Evolutionary conservation across 352 stramenopile species (phyloP), one percentile per base, ranked within the genome.

Genomic region (Pythium diclinum): DNA sequence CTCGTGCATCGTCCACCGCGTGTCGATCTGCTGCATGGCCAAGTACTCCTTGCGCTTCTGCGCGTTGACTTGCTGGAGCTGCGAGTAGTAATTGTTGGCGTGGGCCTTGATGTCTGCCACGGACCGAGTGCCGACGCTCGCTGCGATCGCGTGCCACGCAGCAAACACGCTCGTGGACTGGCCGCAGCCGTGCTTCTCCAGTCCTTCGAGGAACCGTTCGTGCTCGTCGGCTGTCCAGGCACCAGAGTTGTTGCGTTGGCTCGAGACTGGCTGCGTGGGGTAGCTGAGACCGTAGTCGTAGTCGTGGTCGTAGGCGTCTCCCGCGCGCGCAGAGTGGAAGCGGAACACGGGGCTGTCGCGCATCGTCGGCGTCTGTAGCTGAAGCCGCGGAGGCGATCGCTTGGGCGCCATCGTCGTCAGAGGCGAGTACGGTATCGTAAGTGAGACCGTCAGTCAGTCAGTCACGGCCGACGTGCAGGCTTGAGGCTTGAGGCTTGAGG

Each of bases 211-310:
- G 66, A 94, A 92, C 11, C 85, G 76, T 32, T 78, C 59, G 65
- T 94, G 85, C 60, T 94, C 85, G 23, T 89, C 75, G 7, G 58
- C 52, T 8, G 76, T 71, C 85, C 85, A 94, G 1, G 68, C 54
- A 23, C 40, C 51, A 8, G 23, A 32, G 16, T 49, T 51, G 46
- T 21, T 38, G 23, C 32, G 30, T 28, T 42, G 30, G 32, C n/a
- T 38, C 16, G 21, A 21, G 53, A 16, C n/a, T n/a, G 23, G 30
- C 34, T 62, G 56, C 9, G 28, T 21, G 19, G 44, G 44, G n/a
- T 51, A 48, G 46, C 7, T 49, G 58, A 19, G 19, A 21, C 10
- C n/a, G n/a, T 16, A n/a, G 16, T 40, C 23, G 25, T n/a, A 32
- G 16, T 44, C 10, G 25, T 46, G 33, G 59, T 46, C 21, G 61